Base-by-base conservation (phyloP, 768 basidiomycete species). In the Serendipita sp. region DNA sequence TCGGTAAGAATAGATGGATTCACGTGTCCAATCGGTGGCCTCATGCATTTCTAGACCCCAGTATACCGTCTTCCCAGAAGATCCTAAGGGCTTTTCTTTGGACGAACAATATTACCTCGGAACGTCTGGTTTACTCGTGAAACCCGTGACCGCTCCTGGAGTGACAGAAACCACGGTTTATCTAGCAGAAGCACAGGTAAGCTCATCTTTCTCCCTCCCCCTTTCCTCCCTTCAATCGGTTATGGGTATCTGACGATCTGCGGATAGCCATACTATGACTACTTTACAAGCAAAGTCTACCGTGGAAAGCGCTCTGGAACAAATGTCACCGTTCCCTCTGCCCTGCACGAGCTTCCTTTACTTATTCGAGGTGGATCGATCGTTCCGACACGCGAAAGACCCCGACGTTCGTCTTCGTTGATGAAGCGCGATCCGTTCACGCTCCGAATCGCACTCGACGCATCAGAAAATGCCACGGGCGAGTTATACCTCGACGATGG, bases 401-500 rank as follows among this genome's bases (percentile, higher is more conserved):
- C 90, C 1, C 80, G 96, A 45, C 82, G 93, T 1, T 80, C 95
- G 0, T 90, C 95, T 0, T 79, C 84, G 0, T 78, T 94, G 46
- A 95, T 96, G 89, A 89, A 86, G 76, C 75, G 78, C 63, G 96
- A 99, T 72, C 96, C 95, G 0, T 91, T 94, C 78, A 97, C 93
- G 0, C 81, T 98, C 45, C 85, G 87, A 64, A 80, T 95, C 28
- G 90, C 92, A 0, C 77, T 95, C 18, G 81, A 81, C 74, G 81
- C 83, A 54, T 70, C 76, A 1, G 74, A 75, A 32, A 70, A 68
- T 35, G 94, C 94, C 0, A 72, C 71, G 1, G 96, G 96, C 44
- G 89, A 94, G 70, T 79, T 99, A 44, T 99, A 98, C 75, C 81
- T 95, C 65, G 96, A 99, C 72, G 96, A 98, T 69, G 96, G 96